These are phyloP conservation scores for Phytophthora idaei DNA, from an alignment of 352 stramenopile species.

Conservation along the genomic window DNA sequence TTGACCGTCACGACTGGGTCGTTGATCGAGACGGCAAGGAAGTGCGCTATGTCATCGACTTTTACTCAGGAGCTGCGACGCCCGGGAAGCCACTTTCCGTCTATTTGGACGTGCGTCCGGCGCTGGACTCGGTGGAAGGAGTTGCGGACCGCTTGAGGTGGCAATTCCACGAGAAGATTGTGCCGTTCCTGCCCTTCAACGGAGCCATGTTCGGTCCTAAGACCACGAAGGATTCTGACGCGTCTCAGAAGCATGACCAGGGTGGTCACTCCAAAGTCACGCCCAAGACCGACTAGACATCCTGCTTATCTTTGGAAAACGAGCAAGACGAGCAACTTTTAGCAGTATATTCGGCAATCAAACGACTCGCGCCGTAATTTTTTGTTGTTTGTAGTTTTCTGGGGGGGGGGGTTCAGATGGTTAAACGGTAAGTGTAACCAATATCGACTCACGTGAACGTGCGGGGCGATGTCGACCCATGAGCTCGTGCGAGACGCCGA, in stretches of 20 bases:
- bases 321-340: not conserved
- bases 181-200: slow-evolving; percentile 73
- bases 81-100: slow-evolving; percentile 89
- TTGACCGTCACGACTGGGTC: slow-evolving; percentile 99
- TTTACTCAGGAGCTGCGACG: slow-evolving; percentile 95
- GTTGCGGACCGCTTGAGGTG: slow-evolving; percentile 78
- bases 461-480: slow-evolving; percentile 89
- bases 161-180: slow-evolving; percentile 83
- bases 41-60: slow-evolving; percentile 99
- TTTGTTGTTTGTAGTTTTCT: not conserved
- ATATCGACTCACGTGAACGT: slow-evolving; percentile 69
- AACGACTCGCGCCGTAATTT: slow-evolving; percentile 14
- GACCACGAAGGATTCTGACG: slow-evolving; percentile 1
- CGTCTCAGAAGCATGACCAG: slow-evolving; percentile 12
- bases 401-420: too few species aligned
- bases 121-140: slow-evolving; percentile 90
- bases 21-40: slow-evolving; percentile 91
- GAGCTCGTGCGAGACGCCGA: slow-evolving; percentile 75
- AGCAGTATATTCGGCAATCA: slow-evolving; percentile 9
- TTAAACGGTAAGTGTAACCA: too few species aligned
- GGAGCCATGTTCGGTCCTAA: slow-evolving; percentile 46
- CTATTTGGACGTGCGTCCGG: slow-evolving; percentile 96
- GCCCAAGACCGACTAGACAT: slow-evolving; percentile 38
- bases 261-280: slow-evolving; percentile 45
- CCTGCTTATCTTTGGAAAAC: not conserved